Evolutionary conservation across 768 basidiomycete species (phyloP).

Genomic region (Suillus variegatus): DNA sequence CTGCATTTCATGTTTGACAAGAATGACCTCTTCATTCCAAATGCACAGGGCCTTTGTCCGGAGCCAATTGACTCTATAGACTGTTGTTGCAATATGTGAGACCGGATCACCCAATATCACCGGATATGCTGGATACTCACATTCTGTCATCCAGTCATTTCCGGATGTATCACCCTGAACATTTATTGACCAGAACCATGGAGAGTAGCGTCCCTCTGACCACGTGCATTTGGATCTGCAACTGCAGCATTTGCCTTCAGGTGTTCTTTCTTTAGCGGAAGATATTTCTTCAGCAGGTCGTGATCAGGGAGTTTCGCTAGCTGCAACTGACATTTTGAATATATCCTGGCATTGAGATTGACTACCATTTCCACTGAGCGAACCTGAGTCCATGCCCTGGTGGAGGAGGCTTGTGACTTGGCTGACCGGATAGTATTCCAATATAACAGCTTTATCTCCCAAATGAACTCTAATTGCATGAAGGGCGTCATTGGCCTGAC

Average conservation of each 20-base stretch:
- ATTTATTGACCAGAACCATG: slow-evolving; percentile 15
- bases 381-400: slow-evolving; percentile 4
- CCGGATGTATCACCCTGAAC: not conserved
- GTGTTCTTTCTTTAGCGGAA: not conserved
- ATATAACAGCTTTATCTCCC: slow-evolving; percentile 14
- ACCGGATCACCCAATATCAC: not conserved
- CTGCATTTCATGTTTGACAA: not conserved
- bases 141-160: slow-evolving; percentile 14
- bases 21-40: slow-evolving; percentile 10
- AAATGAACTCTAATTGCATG: slow-evolving; percentile 9
- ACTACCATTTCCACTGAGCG: not conserved
- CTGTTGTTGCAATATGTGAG: not conserved
- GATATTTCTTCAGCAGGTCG: not conserved
- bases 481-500: slow-evolving; percentile 21
- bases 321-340: too few relatives aligned
- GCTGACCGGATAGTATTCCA: slow-evolving; percentile 2
- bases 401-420: not conserved
- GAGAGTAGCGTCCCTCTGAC: not conserved
- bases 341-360: slow-evolving; percentile 2
- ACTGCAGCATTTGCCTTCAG: slow-evolving; percentile 1
- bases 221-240: slow-evolving; percentile 6
- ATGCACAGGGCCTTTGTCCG: slow-evolving; percentile 1
- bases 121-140: not conserved
- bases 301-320: not conserved
- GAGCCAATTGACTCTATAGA: slow-evolving; percentile 14